Evolutionary conservation across 176 grass and related monocot genomes (phyloP).

Genomic region (Chrysopogon serrulatus): DNA sequence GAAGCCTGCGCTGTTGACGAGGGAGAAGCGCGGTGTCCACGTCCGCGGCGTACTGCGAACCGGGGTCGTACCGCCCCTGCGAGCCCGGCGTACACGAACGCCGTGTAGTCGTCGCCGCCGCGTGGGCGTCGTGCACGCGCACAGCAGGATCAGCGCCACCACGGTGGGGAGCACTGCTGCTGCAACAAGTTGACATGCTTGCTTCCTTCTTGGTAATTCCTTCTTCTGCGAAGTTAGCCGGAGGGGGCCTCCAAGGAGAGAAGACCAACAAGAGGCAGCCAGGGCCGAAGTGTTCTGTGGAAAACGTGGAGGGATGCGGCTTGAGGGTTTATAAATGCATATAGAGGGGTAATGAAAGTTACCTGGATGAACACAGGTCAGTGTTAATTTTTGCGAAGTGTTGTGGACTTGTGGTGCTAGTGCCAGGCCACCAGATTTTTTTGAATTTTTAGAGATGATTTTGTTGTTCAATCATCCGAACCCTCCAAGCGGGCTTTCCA

Average conservation of each 20-base stretch:
- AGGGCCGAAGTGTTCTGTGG: neutral
- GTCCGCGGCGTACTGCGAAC: slow-evolving; percentile 51
- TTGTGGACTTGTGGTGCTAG: too few species aligned
- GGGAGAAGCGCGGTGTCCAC: slow-evolving; percentile 58
- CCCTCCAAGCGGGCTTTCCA: too few species aligned
- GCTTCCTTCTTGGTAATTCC: neutral
- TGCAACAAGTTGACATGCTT: slow-evolving; percentile 24
- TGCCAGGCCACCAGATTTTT: too few species aligned
- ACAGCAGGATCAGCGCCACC: neutral
- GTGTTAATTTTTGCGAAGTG: too few species aligned
- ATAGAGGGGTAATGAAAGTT: too few species aligned
- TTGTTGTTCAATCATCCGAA: too few species aligned
- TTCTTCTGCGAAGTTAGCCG: neutral
- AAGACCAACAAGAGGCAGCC: neutral
- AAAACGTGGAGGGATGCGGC: slow-evolving; percentile 15
- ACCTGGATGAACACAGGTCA: too few species aligned
- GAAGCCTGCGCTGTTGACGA: slow-evolving; percentile 38
- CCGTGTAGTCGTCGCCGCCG: slow-evolving; percentile 55
- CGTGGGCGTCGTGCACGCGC: neutral
- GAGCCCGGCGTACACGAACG: slow-evolving; percentile 85
- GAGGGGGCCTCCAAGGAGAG: neutral
- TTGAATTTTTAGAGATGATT: too few species aligned
- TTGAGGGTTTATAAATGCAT: slow-evolving; percentile 25
- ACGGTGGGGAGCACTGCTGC: neutral
- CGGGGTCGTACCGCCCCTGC: slow-evolving; percentile 49